These are phyloP conservation scores for Stachybotrys chlorohalonatus DNA, from an alignment of 2,329 filamentous ascomycete genomes.

Conservation along the genomic window DNA sequence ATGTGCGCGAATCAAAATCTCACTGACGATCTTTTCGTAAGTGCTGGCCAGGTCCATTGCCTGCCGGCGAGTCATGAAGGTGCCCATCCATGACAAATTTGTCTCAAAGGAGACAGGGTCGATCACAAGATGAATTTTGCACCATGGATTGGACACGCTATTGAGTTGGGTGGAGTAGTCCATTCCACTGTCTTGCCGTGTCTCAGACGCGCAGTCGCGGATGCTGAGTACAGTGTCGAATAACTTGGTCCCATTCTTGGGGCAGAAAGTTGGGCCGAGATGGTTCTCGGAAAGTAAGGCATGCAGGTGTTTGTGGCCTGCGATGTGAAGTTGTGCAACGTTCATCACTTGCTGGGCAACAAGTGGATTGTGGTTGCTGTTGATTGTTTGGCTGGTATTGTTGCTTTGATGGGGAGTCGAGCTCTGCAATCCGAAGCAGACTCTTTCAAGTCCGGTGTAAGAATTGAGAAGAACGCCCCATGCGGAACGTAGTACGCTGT, in stretches of 20 bases:
- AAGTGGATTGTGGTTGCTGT: neutral
- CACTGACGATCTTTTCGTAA: slow-evolving; percentile 37
- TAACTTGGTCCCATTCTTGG: slow-evolving; percentile 12
- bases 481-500: slow-evolving; percentile 4
- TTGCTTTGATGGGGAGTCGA: neutral
- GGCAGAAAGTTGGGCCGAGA: neutral
- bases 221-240: slow-evolving; percentile 36
- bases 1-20: slow-evolving; percentile 28
- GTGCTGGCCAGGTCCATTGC: slow-evolving; percentile 37
- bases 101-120: slow-evolving; percentile 9
- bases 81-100: slow-evolving; percentile 22
- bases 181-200: slow-evolving; percentile 9
- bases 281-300: neutral
- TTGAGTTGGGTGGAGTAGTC: neutral
- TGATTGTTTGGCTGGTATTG: neutral
- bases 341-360: neutral
- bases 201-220: slow-evolving; percentile 8
- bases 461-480: slow-evolving; percentile 8
- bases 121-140: slow-evolving; percentile 9
- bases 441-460: slow-evolving; percentile 11
- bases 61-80: slow-evolving; percentile 30
- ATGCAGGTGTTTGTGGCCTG: neutral
- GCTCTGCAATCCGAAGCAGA: slow-evolving; percentile 8
- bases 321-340: slow-evolving; percentile 1
- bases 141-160: slow-evolving; percentile 3